These are phyloP conservation scores for Cercospora beticola DNA, from an alignment of 2,329 filamentous ascomycete genomes.

Conservation along the genomic window DNA sequence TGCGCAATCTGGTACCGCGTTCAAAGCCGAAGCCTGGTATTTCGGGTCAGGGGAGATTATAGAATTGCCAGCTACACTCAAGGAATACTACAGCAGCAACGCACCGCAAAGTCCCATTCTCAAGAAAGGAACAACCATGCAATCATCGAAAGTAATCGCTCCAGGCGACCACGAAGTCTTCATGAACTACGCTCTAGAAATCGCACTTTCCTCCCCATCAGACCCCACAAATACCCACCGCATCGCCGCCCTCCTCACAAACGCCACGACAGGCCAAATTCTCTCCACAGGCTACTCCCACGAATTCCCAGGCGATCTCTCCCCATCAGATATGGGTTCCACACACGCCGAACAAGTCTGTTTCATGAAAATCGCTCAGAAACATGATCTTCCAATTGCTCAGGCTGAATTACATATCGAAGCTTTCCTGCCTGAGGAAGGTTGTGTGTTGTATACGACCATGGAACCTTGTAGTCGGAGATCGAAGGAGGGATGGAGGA, in stretches of 20 bases:
- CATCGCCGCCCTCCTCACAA: not conserved
- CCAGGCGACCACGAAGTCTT: not conserved
- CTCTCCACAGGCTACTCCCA: constrained; percentile 8
- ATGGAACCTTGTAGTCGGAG: constrained; percentile 5
- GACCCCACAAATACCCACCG: not conserved
- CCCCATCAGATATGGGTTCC: not conserved
- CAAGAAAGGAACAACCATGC: not conserved
- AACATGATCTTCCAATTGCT: not conserved
- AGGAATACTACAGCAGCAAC: not conserved
- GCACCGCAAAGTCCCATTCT: no score
- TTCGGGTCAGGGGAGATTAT: not conserved
- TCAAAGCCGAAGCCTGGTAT: not conserved
- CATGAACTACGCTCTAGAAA: constrained; percentile 1
- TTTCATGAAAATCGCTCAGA: constrained; percentile 9
- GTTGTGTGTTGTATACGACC: constrained; percentile 6
- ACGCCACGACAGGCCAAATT: constrained; percentile 2
- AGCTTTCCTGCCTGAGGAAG: not conserved
- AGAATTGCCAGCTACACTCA: not conserved
- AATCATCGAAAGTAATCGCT: not conserved
- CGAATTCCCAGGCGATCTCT: not conserved
- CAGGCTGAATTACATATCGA: not conserved
- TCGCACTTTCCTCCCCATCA: not conserved
- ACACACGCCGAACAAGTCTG: constrained; percentile 14
- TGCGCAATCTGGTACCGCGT: not conserved
- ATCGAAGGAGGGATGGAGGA: not conserved